Conservation (phyloP, 306 rosid genomes). For the Quercus aquifolioides region DNA sequence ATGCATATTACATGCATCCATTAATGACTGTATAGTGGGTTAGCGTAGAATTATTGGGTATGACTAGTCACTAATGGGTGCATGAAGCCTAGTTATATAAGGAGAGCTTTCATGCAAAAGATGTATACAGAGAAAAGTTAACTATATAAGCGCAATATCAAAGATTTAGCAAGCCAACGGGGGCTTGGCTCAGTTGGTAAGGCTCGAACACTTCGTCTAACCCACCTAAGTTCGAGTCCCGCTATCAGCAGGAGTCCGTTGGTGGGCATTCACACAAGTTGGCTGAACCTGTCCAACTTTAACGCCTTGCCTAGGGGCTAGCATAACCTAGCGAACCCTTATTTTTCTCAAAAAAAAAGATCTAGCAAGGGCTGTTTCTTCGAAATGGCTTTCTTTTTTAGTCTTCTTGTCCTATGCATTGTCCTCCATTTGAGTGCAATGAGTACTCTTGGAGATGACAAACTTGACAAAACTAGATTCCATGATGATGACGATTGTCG, state of each 20-base stretch:
- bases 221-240: too few species aligned
- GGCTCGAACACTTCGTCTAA: too few species aligned
- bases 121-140: neutral
- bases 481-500: constrained; percentile 45
- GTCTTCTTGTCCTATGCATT: constrained; percentile 47
- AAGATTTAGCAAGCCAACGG: neutral
- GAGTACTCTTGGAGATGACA: constrained; percentile 42
- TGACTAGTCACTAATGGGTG: neutral
- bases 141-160: too few species aligned
- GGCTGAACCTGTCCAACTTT: too few species aligned
- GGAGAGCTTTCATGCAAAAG: neutral
- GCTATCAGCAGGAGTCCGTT: too few species aligned
- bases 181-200: too few species aligned
- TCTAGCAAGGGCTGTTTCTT: constrained; percentile 28
- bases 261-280: too few species aligned
- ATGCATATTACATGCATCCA: constrained; percentile 20
- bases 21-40: constrained; percentile 18
- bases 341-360: neutral
- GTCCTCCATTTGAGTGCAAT: constrained; percentile 49
- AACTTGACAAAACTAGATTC: constrained; percentile 41
- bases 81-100: constrained; percentile 43
- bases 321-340: too few species aligned
- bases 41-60: neutral
- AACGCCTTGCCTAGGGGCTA: too few species aligned
- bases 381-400: constrained; percentile 41